These are phyloP conservation scores for Aspergillus neotritici DNA, from an alignment of 2,329 filamentous ascomycete species.

Conservation along the genomic window DNA sequence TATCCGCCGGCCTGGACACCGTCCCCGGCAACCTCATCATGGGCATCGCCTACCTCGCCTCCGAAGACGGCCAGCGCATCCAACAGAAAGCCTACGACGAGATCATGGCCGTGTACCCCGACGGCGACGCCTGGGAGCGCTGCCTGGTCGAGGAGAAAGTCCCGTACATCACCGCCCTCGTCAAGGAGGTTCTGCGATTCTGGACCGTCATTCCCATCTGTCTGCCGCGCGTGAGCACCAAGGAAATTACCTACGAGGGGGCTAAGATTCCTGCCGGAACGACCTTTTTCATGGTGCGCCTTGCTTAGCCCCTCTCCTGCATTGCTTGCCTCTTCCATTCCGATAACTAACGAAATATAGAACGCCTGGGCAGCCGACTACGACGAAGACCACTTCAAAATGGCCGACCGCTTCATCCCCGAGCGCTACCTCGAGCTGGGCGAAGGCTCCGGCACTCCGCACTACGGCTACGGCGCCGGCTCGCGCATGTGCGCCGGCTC, in stretches of 20 bases:
- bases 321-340: not conserved
- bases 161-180: slow-evolving; percentile 69
- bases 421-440: slow-evolving; percentile 60
- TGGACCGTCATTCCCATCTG: slow-evolving; percentile 77
- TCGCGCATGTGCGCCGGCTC: slow-evolving; percentile 60
- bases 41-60: slow-evolving; percentile 71
- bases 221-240: slow-evolving; percentile 65
- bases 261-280: slow-evolving; percentile 66
- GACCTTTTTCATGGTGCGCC: slow-evolving; percentile 67
- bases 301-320: not conserved
- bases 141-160: slow-evolving; percentile 70
- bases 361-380: slow-evolving; percentile 72
- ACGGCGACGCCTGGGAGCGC: slow-evolving; percentile 69
- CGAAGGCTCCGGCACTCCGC: slow-evolving; percentile 51
- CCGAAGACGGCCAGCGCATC: slow-evolving; percentile 60
- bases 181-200: slow-evolving; percentile 72
- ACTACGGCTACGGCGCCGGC: slow-evolving; percentile 59
- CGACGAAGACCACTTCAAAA: slow-evolving; percentile 62
- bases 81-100: slow-evolving; percentile 64
- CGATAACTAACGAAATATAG: slow-evolving; percentile 27
- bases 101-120: slow-evolving; percentile 65
- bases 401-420: slow-evolving; percentile 59
- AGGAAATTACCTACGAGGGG: slow-evolving; percentile 64
- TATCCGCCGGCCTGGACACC: slow-evolving; percentile 74
- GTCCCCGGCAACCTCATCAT: slow-evolving; percentile 74